Evolutionary conservation across 1,139 yeast genomes (phyloP).

Genomic region (Yamadazyma epiphylla): DNA sequence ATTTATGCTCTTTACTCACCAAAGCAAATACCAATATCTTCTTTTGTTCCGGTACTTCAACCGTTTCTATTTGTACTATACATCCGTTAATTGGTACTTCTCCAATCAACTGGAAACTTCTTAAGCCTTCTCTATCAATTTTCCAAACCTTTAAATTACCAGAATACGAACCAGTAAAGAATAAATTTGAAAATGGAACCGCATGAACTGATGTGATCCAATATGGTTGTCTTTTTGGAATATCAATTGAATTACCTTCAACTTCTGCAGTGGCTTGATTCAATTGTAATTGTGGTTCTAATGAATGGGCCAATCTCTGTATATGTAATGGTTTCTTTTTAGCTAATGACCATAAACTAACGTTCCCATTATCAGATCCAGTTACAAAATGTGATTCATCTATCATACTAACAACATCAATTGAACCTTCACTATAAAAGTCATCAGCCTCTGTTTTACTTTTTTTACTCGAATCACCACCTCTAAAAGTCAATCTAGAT

Average conservation of each 20-base stretch:
- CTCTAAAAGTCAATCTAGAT: slow-evolving; percentile 87
- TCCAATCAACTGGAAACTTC: slow-evolving; percentile 56
- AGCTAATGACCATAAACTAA: slow-evolving; percentile 82
- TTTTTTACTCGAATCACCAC: slow-evolving; percentile 66
- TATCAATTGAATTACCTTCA: slow-evolving; percentile 40
- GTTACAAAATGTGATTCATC: slow-evolving; percentile 92
- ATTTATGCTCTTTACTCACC: slow-evolving; percentile 77
- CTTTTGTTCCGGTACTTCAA: slow-evolving; percentile 51
- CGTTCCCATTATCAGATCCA: slow-evolving; percentile 90
- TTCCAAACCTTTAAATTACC: slow-evolving; percentile 80
- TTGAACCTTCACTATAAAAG: slow-evolving; percentile 75
- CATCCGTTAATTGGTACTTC: slow-evolving; percentile 64
- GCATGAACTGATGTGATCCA: slow-evolving; percentile 83
- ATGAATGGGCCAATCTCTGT: slow-evolving; percentile 74
- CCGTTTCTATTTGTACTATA: slow-evolving; percentile 63
- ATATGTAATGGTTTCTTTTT: slow-evolving; percentile 83
- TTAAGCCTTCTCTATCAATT: slow-evolving; percentile 53
- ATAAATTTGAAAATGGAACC: slow-evolving; percentile 84
- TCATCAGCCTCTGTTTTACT: slow-evolving; percentile 32
- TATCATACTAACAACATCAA: slow-evolving; percentile 86
- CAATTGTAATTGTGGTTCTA: slow-evolving; percentile 48
- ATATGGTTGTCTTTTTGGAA: slow-evolving; percentile 73
- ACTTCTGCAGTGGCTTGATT: slow-evolving; percentile 68
- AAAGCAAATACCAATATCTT: slow-evolving; percentile 60
- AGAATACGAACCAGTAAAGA: slow-evolving; percentile 84